Conservation (phyloP, 1,284 basidiomycete genomes). For the Coniferiporia weirii region DNA sequence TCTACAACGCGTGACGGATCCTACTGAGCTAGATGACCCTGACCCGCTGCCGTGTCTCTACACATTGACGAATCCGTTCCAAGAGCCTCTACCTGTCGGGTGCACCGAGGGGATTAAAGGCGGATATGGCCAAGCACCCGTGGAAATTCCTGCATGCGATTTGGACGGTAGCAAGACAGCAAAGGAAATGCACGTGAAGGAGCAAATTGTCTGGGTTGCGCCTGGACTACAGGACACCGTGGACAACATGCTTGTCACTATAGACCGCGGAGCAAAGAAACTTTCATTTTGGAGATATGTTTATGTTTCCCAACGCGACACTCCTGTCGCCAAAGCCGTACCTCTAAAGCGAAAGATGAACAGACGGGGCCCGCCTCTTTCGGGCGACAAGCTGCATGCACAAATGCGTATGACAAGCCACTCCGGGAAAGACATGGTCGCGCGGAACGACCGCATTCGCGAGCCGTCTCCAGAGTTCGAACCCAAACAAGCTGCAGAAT, state of each 20-base stretch:
- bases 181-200: constrained; percentile 49
- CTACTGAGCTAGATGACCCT: constrained; percentile 54
- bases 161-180: constrained; percentile 34
- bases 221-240: constrained; percentile 23
- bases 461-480: constrained; percentile 18
- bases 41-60: constrained; percentile 71
- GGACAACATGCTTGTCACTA: constrained; percentile 51
- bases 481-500: constrained; percentile 18
- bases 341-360: constrained; percentile 7
- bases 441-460: constrained; percentile 15
- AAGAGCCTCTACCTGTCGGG: constrained; percentile 70
- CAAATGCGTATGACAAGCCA: not conserved
- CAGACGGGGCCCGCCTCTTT: not conserved
- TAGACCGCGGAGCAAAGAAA: constrained; percentile 44
- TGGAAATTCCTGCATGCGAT: constrained; percentile 29
- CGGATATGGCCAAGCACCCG: constrained; percentile 34
- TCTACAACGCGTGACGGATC: constrained; percentile 71
- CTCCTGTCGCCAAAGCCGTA: constrained; percentile 31
- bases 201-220: constrained; percentile 59
- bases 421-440: constrained; percentile 12
- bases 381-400: not conserved
- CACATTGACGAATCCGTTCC: constrained; percentile 68
- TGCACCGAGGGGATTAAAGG: constrained; percentile 52
- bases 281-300: constrained; percentile 69
- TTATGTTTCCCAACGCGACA: constrained; percentile 53